Percentiles rank a stretch among this genome's conserved stretches.
phyloP scores from a whole-genome alignment of 129 eudicot species.

The Flaveria brownii region DNA sequence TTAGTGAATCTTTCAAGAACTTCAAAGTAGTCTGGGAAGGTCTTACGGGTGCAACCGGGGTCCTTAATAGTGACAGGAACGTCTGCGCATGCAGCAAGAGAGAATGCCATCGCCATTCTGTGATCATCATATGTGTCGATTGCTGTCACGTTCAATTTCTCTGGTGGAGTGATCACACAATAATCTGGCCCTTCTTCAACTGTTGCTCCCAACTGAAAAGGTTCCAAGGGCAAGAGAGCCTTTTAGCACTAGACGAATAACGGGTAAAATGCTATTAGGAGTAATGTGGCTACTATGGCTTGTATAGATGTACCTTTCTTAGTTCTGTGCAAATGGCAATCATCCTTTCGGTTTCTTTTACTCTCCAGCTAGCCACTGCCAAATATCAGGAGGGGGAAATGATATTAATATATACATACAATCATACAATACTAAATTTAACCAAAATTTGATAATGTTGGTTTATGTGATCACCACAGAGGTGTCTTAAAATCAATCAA shows the following conservation, averaged over 20 bases:
- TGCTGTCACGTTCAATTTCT: conserved; percentile 72
- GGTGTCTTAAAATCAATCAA: not conserved
- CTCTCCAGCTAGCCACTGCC: conserved; percentile 99
- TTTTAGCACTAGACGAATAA: conserved; percentile 16
- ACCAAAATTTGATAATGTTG: not conserved
- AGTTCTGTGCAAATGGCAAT: conserved; percentile 98
- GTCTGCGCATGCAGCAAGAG: conserved; percentile 93
- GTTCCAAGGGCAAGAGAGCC: conserved; percentile 17
- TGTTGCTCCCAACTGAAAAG: conserved; percentile 85
- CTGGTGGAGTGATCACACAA: conserved; percentile 90
- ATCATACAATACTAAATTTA: not conserved
- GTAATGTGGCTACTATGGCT: not conserved
- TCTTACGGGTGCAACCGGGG: conserved; percentile 93
- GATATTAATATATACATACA: not conserved
- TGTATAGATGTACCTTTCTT: conserved; percentile 56
- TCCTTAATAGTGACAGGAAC: conserved; percentile 95
- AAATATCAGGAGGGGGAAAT: conserved; percentile 19
- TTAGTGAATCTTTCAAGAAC: conserved; percentile 69
- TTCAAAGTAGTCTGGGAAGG: conserved; percentile 94
- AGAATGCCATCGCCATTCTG: conserved; percentile 98
- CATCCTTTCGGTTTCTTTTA: conserved; percentile 97
- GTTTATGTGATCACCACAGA: not conserved
- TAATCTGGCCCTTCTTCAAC: conserved; percentile 95
- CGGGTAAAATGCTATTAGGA: not conserved
- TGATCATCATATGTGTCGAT: conserved; percentile 96